Conservation (phyloP, 768 basidiomycete species). For the Tephrocybe sp. region DNA sequence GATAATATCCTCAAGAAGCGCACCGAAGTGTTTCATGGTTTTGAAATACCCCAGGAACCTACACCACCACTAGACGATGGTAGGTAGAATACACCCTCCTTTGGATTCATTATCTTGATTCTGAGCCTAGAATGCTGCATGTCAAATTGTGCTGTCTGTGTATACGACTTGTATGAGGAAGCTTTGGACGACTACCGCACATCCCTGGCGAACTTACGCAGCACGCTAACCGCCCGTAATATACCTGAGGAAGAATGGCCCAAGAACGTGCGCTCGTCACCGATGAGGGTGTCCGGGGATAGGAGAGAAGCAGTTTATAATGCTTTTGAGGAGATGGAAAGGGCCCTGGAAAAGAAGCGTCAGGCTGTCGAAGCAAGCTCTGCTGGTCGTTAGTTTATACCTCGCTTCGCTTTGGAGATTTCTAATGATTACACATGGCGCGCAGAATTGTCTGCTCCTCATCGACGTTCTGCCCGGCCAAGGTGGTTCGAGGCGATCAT, state of each 20-base stretch:
- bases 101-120: not conserved
- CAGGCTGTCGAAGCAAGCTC: slow-evolving; percentile 12
- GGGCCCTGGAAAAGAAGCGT: slow-evolving; percentile 47
- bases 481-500: slow-evolving; percentile 7
- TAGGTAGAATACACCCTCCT: slow-evolving; percentile 25
- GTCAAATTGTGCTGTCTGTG: slow-evolving; percentile 92
- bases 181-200: slow-evolving; percentile 60
- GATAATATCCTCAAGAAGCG: not conserved
- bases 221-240: slow-evolving; percentile 40
- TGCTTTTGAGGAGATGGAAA: slow-evolving; percentile 76
- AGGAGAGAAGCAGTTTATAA: slow-evolving; percentile 41
- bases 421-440: slow-evolving; percentile 1
- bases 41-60: slow-evolving; percentile 61
- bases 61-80: slow-evolving; percentile 66
- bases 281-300: slow-evolving; percentile 13
- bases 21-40: slow-evolving; percentile 43
- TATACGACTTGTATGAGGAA: slow-evolving; percentile 86
- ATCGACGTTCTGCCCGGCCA: not conserved
- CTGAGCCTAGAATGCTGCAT: slow-evolving; percentile 78
- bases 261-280: slow-evolving; percentile 31
- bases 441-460: not conserved
- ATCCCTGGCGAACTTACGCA: slow-evolving; percentile 47
- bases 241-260: slow-evolving; percentile 73
- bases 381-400: slow-evolving; percentile 22
- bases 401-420: not conserved